A percentile compares a stretch with the other conserved stretches of the same genome.
Evolutionary conservation across 2,329 filamentous ascomycete species (phyloP).

Genomic region (Graphilbum fragrans): DNA sequence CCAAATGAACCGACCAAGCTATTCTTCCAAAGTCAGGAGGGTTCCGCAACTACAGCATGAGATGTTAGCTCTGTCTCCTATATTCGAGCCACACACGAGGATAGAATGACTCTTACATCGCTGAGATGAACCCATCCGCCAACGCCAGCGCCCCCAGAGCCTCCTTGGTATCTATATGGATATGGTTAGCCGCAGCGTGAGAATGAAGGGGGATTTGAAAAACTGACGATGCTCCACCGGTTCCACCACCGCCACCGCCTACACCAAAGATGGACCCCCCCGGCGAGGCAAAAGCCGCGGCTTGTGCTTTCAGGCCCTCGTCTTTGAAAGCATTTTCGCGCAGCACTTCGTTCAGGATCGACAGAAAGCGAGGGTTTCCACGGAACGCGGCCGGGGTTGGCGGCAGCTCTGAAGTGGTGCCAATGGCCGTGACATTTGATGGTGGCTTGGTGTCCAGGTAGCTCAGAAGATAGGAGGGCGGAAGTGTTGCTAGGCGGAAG

Average conservation of each 20-base stretch:
- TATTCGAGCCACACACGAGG: background rate
- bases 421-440: constrained; percentile 40
- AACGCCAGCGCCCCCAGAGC: constrained; percentile 44
- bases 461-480: constrained; percentile 40
- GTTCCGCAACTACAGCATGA: constrained; percentile 29
- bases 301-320: constrained; percentile 28
- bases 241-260: constrained; percentile 37
- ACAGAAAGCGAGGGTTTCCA: constrained; percentile 47
- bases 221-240: constrained; percentile 20
- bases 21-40: constrained; percentile 57
- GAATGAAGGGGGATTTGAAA: background rate
- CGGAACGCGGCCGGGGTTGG: constrained; percentile 48
- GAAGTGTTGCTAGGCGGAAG: constrained; percentile 33
- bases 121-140: constrained; percentile 55
- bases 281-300: constrained; percentile 45
- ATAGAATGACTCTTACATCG: constrained; percentile 23
- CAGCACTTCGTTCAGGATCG: constrained; percentile 18
- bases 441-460: constrained; percentile 48
- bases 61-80: background rate
- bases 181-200: background rate
- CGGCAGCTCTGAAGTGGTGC: constrained; percentile 44
- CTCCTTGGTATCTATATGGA: constrained; percentile 34
- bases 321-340: constrained; percentile 17
- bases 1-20: constrained; percentile 30
- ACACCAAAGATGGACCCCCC: constrained; percentile 37